These are phyloP conservation scores for Oryza glumipatula DNA, from an alignment of 176 grass and related monocot genomes.

Conservation along the genomic window DNA sequence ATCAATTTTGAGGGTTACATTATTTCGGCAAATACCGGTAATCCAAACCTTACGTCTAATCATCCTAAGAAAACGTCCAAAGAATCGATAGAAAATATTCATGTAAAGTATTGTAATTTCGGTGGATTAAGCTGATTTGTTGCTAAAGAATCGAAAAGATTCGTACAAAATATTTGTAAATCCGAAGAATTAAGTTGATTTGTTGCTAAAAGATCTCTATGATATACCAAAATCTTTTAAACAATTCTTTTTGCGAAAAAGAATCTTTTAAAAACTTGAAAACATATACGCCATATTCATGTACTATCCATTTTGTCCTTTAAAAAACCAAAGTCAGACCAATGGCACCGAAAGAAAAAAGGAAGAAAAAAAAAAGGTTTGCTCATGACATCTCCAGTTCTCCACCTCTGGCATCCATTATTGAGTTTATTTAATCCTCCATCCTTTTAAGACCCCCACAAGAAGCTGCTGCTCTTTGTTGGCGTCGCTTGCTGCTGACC, in stretches of 20 bases:
- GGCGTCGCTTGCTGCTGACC: neutral
- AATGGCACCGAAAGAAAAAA: slow-evolving; percentile 11
- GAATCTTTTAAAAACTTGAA: neutral
- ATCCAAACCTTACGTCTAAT: neutral
- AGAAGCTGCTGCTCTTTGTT: neutral
- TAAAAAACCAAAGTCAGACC: neutral
- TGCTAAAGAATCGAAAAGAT: neutral
- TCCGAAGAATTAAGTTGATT: no score
- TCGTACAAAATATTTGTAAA: neutral
- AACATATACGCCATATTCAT: neutral
- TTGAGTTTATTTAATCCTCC: slow-evolving; percentile 19
- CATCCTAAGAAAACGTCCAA: neutral
- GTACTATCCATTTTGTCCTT: neutral
- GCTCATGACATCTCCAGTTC: neutral
- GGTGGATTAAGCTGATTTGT: neutral
- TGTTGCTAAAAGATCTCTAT: neutral
- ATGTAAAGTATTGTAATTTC: neutral
- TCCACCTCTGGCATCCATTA: slow-evolving; percentile 18
- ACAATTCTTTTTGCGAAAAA: neutral
- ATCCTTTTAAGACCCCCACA: slow-evolving; percentile 11
- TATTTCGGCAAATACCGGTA: neutral
- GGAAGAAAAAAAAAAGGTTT: neutral
- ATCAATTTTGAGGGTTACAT: no score
- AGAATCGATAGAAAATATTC: neutral
- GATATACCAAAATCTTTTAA: neutral